Base-by-base conservation (phyloP, 2,329 filamentous ascomycete species). In the Nigrospora osmanthi region DNA sequence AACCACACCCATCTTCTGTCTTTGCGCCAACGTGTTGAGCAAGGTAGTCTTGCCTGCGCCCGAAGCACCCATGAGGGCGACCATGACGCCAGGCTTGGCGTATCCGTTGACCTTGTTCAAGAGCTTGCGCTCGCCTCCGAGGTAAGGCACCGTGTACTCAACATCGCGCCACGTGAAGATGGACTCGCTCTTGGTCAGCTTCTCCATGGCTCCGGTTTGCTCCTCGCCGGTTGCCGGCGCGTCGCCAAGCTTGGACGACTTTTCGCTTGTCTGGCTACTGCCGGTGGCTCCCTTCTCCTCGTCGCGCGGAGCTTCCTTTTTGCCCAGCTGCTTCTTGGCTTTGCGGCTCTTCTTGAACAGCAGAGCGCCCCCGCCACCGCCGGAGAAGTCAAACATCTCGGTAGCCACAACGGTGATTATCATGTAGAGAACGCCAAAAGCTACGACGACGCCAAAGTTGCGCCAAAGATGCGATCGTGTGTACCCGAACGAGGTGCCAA, bases 391-490 rank as follows among this genome's bases (percentile, higher is more conserved):
- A 53, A 90, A 73, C 1, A 77, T 53, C 55, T 94, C 87, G 14
- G 83, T 81, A 1, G 82, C 85, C 17, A 85, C 52, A 6, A 85
- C 75, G 0, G 87, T 91, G 30, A 91, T 64, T 11, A 82, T 52
- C 12, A 94, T 76, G 57, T 91, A 94, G 6, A 89, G 73, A 1
- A 87, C 70, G 1, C 80, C 77, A 52, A 88, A 93, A 0, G 83
- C 87, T 52, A 90, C 80, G 1, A 93, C 65, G 4, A 90, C 81
- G 31, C 84, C 87, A 55, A 87, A 89, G 59, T 91, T 89, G 4
- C 87, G 80, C 84, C 84, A 87, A 9, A 83, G 64, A 52, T 87
- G 75, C 1, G 66, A 63, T 2, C 73, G 64, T 5, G 64, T 68
- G 57, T 86, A 87, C 2, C 66, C 60, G 51, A 77, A 83, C 4